phyloP scores from a whole-genome alignment of 345 rosid species.

The Salix viminalis region DNA sequence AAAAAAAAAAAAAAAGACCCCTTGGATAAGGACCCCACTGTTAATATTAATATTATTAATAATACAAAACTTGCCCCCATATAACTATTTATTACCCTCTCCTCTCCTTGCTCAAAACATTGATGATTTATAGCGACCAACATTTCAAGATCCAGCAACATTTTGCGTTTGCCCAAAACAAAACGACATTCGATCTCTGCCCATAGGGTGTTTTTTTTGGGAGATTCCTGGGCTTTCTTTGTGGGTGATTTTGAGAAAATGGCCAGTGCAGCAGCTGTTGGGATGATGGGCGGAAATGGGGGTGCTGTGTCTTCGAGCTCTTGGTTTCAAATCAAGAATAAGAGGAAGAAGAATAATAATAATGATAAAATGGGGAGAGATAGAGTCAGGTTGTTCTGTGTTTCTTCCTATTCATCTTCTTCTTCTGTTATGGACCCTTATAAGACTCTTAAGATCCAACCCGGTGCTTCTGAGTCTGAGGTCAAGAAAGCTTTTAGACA shows the following conservation, averaged over 20 bases:
- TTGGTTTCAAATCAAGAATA: constrained; percentile 36
- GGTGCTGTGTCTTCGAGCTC: constrained; percentile 39
- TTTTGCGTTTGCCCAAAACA: not conserved
- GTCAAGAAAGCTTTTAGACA: constrained; percentile 79
- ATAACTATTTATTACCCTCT: not conserved
- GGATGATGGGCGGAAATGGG: constrained; percentile 44
- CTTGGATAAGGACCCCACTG: constrained; percentile 16
- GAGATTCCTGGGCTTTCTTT: not conserved
- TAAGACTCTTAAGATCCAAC: constrained; percentile 63
- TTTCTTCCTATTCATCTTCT: constrained; percentile 25
- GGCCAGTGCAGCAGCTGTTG: constrained; percentile 20
- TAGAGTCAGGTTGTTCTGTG: constrained; percentile 30
- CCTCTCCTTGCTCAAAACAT: not conserved
- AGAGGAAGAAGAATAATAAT: constrained; percentile 33
- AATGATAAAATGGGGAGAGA: constrained; percentile 23
- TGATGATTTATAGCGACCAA: too few relatives aligned
- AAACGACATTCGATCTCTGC: not conserved
- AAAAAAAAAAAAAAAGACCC: not conserved
- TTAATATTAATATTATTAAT: not conserved
- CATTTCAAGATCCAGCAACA: not conserved
- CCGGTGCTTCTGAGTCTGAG: constrained; percentile 76
- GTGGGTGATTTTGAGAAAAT: not conserved
- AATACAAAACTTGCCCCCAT: too few relatives aligned
- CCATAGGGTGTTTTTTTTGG: not conserved
- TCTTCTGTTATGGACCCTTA: constrained; percentile 64